Evolutionary conservation across 768 basidiomycete genomes (phyloP), one percentile per base, ranked within the genome.

Genomic region (Mycena leptocephala): DNA sequence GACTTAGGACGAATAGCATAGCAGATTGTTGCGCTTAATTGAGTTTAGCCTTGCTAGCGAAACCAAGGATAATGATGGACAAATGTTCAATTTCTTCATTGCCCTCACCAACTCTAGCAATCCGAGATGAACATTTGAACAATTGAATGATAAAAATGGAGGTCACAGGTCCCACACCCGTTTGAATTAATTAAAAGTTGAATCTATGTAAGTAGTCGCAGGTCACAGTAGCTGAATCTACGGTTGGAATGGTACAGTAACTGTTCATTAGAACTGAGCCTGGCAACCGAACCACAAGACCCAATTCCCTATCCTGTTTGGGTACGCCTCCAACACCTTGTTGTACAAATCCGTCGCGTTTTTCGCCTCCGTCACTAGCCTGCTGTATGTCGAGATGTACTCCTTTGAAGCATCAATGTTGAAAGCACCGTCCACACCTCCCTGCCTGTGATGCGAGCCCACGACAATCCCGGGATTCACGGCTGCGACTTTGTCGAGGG

Each of bases 231-330:
- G 39, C 41, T 43, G 41, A 64, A 64, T 64, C 62, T 64, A 32
- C 41, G 41, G 62, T 64, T 26, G 62, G 20, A 64, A 64, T 64
- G 62, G 39, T 64, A 64, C 39, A 53, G 32, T 56, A 68, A 68
- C 51, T 68, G 18, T 37, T 69, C 55, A 69, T 41, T 35, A 37
- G 55, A 69, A 69, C 53, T 69, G 67, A 69, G 67, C 67, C 55
- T 69, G 67, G 67, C 67, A 69, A 69, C 67, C 67, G 26, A 69
- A 58, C 67, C 67, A 69, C 39, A 69, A 28, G 53, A 69, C 55
- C 39, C 56, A 39, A 69, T 69, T 69, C 37, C 67, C 67, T 58
- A 69, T 69, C 67, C 67, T 56, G 67, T 69, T 69, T 69, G 69
- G 69, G 46, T 70, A 70, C 56, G 37, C 59, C 59, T 70, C 43